phyloP scores from a whole-genome alignment of 768 basidiomycete genomes.

The Leucosporidium yakuticum region DNA sequence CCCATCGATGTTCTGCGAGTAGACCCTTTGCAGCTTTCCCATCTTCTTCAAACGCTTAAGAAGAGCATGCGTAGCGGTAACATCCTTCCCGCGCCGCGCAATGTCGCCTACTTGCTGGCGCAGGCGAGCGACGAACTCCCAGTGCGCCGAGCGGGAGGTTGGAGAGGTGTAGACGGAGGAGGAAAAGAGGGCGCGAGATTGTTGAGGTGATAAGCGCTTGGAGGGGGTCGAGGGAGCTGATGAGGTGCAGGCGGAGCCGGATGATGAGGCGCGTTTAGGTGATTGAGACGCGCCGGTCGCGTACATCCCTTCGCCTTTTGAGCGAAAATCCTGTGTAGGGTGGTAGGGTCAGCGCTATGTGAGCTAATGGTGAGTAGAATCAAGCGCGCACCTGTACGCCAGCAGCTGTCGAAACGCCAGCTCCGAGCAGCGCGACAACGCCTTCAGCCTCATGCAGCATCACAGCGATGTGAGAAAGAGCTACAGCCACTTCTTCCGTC shows the following conservation, averaged over 20 bases:
- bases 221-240: neutral
- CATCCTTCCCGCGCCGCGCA: slow-evolving; percentile 42
- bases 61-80: slow-evolving; percentile 81
- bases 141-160: slow-evolving; percentile 80
- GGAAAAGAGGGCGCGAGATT: slow-evolving; percentile 93
- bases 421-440: slow-evolving; percentile 85
- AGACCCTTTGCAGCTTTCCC: slow-evolving; percentile 77
- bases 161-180: slow-evolving; percentile 81
- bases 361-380: too few species aligned
- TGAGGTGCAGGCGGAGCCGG: neutral
- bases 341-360: neutral
- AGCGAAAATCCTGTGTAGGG: slow-evolving; percentile 77
- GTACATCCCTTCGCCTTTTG: slow-evolving; percentile 73
- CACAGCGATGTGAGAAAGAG: slow-evolving; percentile 56
- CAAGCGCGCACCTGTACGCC: slow-evolving; percentile 61
- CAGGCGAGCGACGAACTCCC: slow-evolving; percentile 76
- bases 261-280: slow-evolving; percentile 51
- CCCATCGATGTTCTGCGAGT: slow-evolving; percentile 98
- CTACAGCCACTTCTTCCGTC: neutral
- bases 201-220: slow-evolving; percentile 46
- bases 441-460: slow-evolving; percentile 76
- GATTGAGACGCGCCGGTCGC: slow-evolving; percentile 87
- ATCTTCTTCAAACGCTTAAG: slow-evolving; percentile 75
- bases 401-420: slow-evolving; percentile 91
- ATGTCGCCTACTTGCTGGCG: slow-evolving; percentile 24